Evolutionary conservation across 345 rosid genomes (phyloP).

Genomic region (Linum tenue): DNA sequence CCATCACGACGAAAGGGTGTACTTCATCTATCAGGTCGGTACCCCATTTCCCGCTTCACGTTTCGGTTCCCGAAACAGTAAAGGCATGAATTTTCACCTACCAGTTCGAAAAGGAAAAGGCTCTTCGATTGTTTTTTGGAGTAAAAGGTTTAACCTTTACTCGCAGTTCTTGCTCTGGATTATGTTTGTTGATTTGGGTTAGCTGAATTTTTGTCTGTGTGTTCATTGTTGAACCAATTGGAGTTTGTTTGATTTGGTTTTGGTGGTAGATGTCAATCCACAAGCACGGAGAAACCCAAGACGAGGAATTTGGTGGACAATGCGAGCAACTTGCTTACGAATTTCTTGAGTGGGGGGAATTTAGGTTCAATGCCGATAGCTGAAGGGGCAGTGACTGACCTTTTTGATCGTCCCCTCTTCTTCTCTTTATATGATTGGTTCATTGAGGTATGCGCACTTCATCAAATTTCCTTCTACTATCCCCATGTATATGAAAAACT

Average conservation of each 20-base stretch:
- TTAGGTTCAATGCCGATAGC: constrained; percentile 80
- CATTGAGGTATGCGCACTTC: constrained; percentile 43
- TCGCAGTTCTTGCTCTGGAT: no score
- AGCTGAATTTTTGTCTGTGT: neutral
- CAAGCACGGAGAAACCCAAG: constrained; percentile 42
- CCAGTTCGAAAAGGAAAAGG: neutral
- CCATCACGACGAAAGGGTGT: constrained; percentile 2
- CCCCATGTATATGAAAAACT: neutral
- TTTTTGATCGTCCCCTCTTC: constrained; percentile 76
- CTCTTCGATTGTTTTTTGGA: neutral
- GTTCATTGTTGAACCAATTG: neutral
- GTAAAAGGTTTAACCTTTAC: neutral
- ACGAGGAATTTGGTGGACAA: constrained; percentile 59
- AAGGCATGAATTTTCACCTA: neutral
- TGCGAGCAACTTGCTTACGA: constrained; percentile 84
- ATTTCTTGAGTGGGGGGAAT: constrained; percentile 66
- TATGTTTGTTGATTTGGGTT: neutral
- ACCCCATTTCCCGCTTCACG: neutral
- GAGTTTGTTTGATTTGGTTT: constrained; percentile 10
- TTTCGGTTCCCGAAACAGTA: neutral
- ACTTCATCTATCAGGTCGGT: constrained; percentile 17
- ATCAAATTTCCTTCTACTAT: constrained; percentile 1
- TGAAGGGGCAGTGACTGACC: constrained; percentile 89
- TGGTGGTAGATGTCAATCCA: constrained; percentile 62
- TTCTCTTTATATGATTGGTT: constrained; percentile 87